Percentiles rank a stretch among this genome's conserved stretches.
Conservation (phyloP, 176 grass and related monocot species). For the Bothriochloa decipiens region DNA sequence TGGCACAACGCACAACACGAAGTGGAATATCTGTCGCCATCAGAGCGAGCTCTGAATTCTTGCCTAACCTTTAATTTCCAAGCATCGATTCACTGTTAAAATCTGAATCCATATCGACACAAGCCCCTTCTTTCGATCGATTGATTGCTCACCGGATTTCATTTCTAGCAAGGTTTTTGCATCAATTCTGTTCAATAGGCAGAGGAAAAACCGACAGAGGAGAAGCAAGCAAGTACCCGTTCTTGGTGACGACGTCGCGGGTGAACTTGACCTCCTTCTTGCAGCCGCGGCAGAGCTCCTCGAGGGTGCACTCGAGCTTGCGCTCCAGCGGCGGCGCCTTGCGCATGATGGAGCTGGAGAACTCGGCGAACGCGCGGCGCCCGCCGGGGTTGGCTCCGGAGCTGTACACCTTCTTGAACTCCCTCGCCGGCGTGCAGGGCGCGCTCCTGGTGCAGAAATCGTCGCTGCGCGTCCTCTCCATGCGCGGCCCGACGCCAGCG, state of each 20-base stretch:
- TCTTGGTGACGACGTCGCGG: conserved; percentile 77
- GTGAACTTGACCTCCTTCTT: conserved; percentile 86
- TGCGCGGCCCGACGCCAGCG: conserved; percentile 22
- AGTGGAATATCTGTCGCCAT: conserved; percentile 41
- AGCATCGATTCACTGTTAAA: conserved; percentile 16
- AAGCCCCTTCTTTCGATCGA: neutral
- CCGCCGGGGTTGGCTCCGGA: conserved; percentile 44
- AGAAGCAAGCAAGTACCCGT: conserved; percentile 50
- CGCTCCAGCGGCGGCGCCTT: conserved; percentile 82
- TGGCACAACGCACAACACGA: neutral
- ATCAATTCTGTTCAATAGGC: neutral
- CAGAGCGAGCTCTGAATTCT: conserved; percentile 40
- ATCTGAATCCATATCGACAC: conserved; percentile 11
- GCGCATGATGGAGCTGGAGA: conserved; percentile 79
- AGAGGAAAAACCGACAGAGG: neutral
- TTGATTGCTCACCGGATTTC: conserved; percentile 31
- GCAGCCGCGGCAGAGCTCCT: conserved; percentile 91
- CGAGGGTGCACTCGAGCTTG: conserved; percentile 87
- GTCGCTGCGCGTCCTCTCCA: conserved; percentile 50
- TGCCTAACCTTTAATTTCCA: conserved; percentile 45
- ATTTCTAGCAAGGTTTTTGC: conserved; percentile 39
- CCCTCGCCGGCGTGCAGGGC: conserved; percentile 53
- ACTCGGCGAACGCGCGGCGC: conserved; percentile 64
- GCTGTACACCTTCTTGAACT: conserved; percentile 65
- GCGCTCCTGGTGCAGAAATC: conserved; percentile 38